These are phyloP conservation scores for Podospora pseudoanserina DNA, from an alignment of 495 filamentous ascomycete genomes.

Conservation along the genomic window DNA sequence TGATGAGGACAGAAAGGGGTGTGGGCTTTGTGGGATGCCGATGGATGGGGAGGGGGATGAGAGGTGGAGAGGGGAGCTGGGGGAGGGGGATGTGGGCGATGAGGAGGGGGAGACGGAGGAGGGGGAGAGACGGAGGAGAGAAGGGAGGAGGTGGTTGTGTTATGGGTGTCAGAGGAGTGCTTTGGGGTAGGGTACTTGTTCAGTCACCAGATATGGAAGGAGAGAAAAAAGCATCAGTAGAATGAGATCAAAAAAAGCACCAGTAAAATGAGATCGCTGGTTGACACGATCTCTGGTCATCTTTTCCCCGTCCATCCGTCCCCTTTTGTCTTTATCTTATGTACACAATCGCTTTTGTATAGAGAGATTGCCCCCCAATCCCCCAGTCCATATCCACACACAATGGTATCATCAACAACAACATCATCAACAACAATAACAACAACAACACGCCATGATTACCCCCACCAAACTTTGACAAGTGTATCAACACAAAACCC, in stretches of 20 bases:
- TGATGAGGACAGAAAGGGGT: constrained; percentile 6
- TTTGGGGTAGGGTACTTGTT: constrained; percentile 26
- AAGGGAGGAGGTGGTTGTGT: constrained; percentile 34
- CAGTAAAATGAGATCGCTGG: not conserved
- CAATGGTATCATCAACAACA: not conserved
- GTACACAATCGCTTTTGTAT: not conserved
- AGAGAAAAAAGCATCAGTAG: not conserved
- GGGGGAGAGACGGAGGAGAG: constrained; percentile 1
- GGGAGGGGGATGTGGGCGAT: constrained; percentile 9
- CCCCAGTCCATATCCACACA: not conserved
- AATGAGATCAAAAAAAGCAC: too few relatives aligned
- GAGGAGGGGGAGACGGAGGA: constrained; percentile 8
- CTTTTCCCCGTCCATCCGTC: not conserved
- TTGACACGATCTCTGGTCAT: not conserved
- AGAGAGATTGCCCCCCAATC: not conserved
- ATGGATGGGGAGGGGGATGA: constrained; percentile 46
- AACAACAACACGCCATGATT: not conserved
- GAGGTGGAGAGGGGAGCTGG: constrained; percentile 50
- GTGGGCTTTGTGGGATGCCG: constrained; percentile 49
- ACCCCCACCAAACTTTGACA: not conserved
- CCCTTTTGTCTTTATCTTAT: not conserved
- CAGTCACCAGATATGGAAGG: not conserved
- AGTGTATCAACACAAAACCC: too few relatives aligned
- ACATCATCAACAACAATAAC: not conserved
- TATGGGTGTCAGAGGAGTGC: constrained; percentile 54